phyloP scores from a whole-genome alignment of 306 rosid species.

The Fragaria nilgerrensis region DNA sequence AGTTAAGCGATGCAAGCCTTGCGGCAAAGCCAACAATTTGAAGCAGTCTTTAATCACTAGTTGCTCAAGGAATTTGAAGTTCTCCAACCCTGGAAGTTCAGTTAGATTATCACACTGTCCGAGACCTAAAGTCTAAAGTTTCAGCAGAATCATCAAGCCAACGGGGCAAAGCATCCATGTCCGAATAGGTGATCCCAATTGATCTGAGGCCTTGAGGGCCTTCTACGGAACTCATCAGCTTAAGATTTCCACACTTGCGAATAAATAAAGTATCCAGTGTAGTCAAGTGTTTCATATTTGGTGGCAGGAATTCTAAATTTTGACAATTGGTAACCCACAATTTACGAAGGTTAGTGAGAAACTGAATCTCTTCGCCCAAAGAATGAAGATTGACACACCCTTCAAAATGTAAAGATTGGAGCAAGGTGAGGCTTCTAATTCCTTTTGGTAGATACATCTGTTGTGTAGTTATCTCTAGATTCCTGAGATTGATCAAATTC shows the following conservation, averaged over 20 bases:
- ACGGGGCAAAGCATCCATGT: neutral
- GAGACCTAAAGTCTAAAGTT: neutral
- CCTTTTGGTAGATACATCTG: neutral
- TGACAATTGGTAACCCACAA: neutral
- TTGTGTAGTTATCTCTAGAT: neutral
- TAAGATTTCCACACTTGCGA: neutral
- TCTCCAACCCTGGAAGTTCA: conserved; percentile 18
- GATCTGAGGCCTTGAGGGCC: neutral
- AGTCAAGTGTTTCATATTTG: neutral
- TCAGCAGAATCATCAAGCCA: conserved; percentile 7
- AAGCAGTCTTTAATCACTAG: neutral
- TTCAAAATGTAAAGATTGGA: neutral
- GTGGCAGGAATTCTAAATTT: neutral
- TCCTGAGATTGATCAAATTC: conserved; percentile 18
- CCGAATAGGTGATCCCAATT: neutral
- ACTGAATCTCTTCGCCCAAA: neutral
- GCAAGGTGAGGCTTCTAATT: neutral
- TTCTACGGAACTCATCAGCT: neutral
- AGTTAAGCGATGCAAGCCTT: neutral
- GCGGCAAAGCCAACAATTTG: neutral
- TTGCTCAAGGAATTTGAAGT: neutral
- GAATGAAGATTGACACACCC: neutral
- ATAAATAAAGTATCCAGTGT: neutral
- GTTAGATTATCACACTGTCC: neutral
- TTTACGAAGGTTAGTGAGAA: neutral